Base-by-base conservation (phyloP, 805 yeast species). In the Brettanomyces sp. region DNA sequence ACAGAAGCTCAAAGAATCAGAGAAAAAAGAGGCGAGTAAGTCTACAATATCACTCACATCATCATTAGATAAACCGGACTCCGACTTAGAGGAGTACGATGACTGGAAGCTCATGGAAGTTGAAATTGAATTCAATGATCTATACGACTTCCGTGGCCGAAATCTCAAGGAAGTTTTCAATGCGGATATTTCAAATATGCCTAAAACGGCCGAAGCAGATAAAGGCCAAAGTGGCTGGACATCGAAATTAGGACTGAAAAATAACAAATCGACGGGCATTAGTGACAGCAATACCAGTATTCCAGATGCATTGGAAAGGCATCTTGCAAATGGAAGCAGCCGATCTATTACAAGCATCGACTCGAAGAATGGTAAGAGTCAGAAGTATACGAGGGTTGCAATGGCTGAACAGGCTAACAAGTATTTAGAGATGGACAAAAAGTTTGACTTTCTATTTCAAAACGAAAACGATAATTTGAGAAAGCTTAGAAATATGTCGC, bases 101-200 rank as follows among this genome's bases (percentile, higher is more conserved):
- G 82, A 73, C 28, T 93, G 99, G 99, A 81, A 84, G 57, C 79
- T 85, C 14, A 89, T 93, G 87, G 83, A 85, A 39, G 80, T 91
- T 0, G 81, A 87, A 28, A 80, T 95, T 3, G 78, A 82, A 42
- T 72, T 77, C 47, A 49, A 58, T 21, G 87, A 87, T 50, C 74
- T 87, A 38, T 91, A 87, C 59, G 86, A 91, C 57, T 85, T 87
- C 24, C 77, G 76, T 55, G 97, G 93, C 4, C 79, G 80, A 47
- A 64, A 80, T 23, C 74, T 80, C 43, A 68, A 79, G 23, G 58
- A 58, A 14, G 60, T 46, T 45, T 59, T 21, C 61, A 62, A 37
- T 58, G 65, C 32, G 2, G 32, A 9, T 28, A 28, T 28, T 37
- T 18, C 58, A 45, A 57, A 64, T 50, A 50, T 59, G 5, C 18